Evolutionary conservation across 495 filamentous ascomycete genomes (phyloP).

Genomic region (Talaromyces stipitatus): DNA sequence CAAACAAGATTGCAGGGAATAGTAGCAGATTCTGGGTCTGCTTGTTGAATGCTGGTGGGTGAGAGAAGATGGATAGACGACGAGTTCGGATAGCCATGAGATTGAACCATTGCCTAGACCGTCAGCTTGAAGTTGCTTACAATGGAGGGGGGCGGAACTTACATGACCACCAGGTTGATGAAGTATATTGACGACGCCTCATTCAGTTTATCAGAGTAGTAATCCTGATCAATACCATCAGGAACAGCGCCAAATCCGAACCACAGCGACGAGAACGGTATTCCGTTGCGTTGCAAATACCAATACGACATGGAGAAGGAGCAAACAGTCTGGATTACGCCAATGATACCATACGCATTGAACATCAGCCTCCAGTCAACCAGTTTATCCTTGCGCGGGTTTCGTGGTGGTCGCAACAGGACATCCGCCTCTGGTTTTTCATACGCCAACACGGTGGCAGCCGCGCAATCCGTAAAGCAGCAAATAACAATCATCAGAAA

Average conservation of each 20-base stretch:
- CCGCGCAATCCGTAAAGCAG: slow-evolving; percentile 56
- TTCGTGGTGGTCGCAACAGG: slow-evolving; percentile 53
- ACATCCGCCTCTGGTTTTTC: slow-evolving; percentile 66
- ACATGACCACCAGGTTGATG: slow-evolving; percentile 64
- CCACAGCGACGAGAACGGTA: slow-evolving; percentile 34
- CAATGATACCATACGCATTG: slow-evolving; percentile 45
- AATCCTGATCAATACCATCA: slow-evolving; percentile 39
- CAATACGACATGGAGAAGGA: slow-evolving; percentile 47
- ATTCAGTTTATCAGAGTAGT: slow-evolving; percentile 31
- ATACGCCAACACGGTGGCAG: slow-evolving; percentile 60
- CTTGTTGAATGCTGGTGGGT: slow-evolving; percentile 38
- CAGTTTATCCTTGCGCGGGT: slow-evolving; percentile 51
- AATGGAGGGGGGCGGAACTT: slow-evolving; percentile 11
- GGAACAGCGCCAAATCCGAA: slow-evolving; percentile 40
- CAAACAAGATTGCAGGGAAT: slow-evolving; percentile 31
- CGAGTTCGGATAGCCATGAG: slow-evolving; percentile 42
- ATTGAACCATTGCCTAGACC: slow-evolving; percentile 43
- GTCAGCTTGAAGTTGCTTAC: slow-evolving; percentile 12
- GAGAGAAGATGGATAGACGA: slow-evolving; percentile 42
- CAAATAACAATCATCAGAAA: slow-evolving; percentile 69
- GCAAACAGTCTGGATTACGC: slow-evolving; percentile 38
- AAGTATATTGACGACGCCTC: slow-evolving; percentile 63
- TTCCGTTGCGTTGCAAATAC: slow-evolving; percentile 38
- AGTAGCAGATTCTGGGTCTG: slow-evolving; percentile 44
- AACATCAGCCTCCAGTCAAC: slow-evolving; percentile 43